phyloP scores from a whole-genome alignment of 805 yeast genomes.

The Kodamaea kakaduensis region DNA sequence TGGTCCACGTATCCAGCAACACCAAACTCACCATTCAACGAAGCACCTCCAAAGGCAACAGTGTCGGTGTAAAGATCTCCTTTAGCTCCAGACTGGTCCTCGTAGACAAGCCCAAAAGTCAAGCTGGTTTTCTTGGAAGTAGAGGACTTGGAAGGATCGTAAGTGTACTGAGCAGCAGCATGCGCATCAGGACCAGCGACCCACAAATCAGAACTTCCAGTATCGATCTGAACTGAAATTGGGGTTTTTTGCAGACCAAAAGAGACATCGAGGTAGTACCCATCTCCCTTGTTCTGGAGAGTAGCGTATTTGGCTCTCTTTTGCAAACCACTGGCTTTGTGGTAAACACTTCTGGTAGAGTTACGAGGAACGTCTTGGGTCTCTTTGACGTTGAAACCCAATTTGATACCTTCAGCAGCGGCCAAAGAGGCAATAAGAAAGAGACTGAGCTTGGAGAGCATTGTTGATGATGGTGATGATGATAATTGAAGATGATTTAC shows the following conservation, averaged over 20 bases:
- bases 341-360: too few species aligned
- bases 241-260: conserved; percentile 2
- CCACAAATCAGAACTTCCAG: conserved; percentile 13
- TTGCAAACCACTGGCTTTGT: too few species aligned
- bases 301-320: too few species aligned
- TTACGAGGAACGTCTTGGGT: too few species aligned
- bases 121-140: conserved; percentile 5
- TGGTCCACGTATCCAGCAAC: too few species aligned
- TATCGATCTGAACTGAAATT: conserved; percentile 15
- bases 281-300: not conserved
- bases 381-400: too few species aligned
- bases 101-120: conserved; percentile 3
- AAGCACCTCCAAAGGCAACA: conserved; percentile 6
- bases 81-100: conserved; percentile 1
- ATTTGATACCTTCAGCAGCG: too few species aligned
- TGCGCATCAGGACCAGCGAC: not conserved
- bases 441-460: too few species aligned
- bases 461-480: too few species aligned
- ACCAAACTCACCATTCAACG: conserved; percentile 10
- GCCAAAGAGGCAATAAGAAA: too few species aligned
- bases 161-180: conserved; percentile 1
- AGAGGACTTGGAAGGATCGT: conserved; percentile 6
- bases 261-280: not conserved
- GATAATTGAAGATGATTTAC: too few species aligned
- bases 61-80: conserved; percentile 10